phyloP scores from a whole-genome alignment of 2,329 filamentous ascomycete species.

The Eurotiales sp. region DNA sequence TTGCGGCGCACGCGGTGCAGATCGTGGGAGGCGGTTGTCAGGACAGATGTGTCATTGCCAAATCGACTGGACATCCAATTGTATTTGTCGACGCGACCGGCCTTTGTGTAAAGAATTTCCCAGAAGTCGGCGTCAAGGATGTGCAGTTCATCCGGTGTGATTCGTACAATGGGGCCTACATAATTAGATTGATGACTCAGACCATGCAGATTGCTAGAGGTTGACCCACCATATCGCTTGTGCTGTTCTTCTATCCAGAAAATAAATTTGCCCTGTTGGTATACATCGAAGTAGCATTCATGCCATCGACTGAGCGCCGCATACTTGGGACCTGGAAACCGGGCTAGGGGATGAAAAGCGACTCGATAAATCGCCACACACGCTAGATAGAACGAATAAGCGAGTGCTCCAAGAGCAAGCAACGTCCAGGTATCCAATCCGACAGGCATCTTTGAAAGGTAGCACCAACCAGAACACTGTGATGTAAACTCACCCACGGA shows the following conservation, averaged over 20 bases:
- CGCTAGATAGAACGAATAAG: not conserved
- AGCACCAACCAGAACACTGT: not conserved
- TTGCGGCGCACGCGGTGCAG: slow-evolving; percentile 6
- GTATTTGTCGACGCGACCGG: slow-evolving; percentile 6
- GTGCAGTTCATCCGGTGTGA: slow-evolving; percentile 7
- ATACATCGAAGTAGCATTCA: slow-evolving; percentile 23
- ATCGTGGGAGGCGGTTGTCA: not conserved
- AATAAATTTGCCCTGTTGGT: slow-evolving; percentile 22
- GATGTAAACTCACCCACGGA: no score
- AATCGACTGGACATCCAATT: slow-evolving; percentile 8
- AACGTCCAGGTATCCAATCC: not conserved
- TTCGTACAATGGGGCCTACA: slow-evolving; percentile 19
- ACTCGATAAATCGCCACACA: slow-evolving; percentile 14
- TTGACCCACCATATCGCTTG: slow-evolving; percentile 28
- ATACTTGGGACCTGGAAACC: slow-evolving; percentile 20
- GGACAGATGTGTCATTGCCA: slow-evolving; percentile 1
- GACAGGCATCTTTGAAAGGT: slow-evolving; percentile 1
- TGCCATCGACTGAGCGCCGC: slow-evolving; percentile 19
- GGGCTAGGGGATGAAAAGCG: slow-evolving; percentile 19
- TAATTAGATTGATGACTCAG: no score
- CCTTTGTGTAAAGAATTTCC: slow-evolving; percentile 3
- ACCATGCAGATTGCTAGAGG: no score
- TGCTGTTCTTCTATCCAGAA: slow-evolving; percentile 26
- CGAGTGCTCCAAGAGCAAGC: not conserved
- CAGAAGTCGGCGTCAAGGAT: slow-evolving; percentile 3